A percentile compares a stretch with the other conserved stretches of the same genome.
These are phyloP conservation scores for Borovskyia barvae DNA, from an alignment of 208 protist genomes.

Conservation along the genomic window DNA sequence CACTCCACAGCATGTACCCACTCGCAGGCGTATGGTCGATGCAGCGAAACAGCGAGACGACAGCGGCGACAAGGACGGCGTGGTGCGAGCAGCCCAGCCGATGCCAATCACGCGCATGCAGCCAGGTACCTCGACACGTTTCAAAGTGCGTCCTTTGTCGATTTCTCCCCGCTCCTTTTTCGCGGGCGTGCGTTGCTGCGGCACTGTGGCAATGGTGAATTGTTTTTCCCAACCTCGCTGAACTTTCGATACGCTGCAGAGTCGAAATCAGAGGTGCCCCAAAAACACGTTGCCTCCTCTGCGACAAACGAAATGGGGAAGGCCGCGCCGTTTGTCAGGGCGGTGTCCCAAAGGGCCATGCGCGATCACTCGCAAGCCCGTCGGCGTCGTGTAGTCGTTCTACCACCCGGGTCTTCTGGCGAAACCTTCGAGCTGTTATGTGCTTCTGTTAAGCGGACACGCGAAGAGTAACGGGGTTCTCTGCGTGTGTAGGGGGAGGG, in stretches of 20 bases:
- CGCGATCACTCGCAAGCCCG: conserved; percentile 12
- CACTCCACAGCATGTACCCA: neutral
- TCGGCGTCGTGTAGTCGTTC: conserved; percentile 19
- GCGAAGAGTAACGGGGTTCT: conserved; percentile 1
- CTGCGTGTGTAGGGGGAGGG: too few relatives aligned
- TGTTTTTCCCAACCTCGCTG: conserved; percentile 7
- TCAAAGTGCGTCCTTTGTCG: too few relatives aligned
- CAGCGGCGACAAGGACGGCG: neutral
- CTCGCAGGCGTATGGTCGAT: neutral
- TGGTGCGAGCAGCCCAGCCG: neutral
- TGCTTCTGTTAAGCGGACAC: conserved; percentile 8
- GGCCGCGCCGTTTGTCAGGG: neutral
- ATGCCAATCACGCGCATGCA: neutral
- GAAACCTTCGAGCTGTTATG: conserved; percentile 13
- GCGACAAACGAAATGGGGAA: neutral
- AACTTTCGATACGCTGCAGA: conserved; percentile 7
- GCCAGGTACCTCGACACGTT: too few relatives aligned
- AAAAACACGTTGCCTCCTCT: too few relatives aligned
- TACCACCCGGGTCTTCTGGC: conserved; percentile 6
- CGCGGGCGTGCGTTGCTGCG: conserved; percentile 8
- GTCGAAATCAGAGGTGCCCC: too few relatives aligned
- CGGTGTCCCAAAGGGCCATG: too few relatives aligned
- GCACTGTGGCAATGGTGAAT: conserved; percentile 5
- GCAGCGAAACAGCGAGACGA: too few relatives aligned
- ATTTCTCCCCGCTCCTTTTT: conserved; percentile 4